phyloP scores from a whole-genome alignment of 2,329 filamentous ascomycete species.

The Keithomyces neogunnii region DNA sequence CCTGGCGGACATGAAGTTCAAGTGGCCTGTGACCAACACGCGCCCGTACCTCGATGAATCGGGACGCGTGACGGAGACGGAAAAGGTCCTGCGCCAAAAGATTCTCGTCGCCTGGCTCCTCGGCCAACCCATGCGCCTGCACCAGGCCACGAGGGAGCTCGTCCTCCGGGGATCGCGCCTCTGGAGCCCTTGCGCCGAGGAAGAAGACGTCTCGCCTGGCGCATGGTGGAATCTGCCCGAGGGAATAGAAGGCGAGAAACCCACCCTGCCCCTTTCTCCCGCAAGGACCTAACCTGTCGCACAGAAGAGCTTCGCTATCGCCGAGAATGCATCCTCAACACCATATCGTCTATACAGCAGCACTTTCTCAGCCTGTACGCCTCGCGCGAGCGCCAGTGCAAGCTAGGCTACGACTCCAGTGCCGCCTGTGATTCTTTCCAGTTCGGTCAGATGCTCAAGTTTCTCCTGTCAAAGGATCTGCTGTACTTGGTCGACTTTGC shows the following conservation, averaged over 20 bases:
- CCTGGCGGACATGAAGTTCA: slow-evolving; percentile 41
- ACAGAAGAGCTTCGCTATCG: slow-evolving; percentile 58
- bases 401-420: slow-evolving; percentile 65
- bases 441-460: slow-evolving; percentile 68
- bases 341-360: slow-evolving; percentile 58
- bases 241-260: slow-evolving; percentile 51
- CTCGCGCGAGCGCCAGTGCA: slow-evolving; percentile 59
- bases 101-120: slow-evolving; percentile 58
- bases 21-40: slow-evolving; percentile 41
- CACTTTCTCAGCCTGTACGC: slow-evolving; percentile 62
- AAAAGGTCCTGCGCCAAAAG: slow-evolving; percentile 62
- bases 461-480: slow-evolving; percentile 54
- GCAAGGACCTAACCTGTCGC: neutral
- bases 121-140: slow-evolving; percentile 52
- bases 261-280: neutral
- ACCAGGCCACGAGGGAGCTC: slow-evolving; percentile 54
- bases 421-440: slow-evolving; percentile 69
- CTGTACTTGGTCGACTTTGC: slow-evolving; percentile 51
- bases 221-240: slow-evolving; percentile 68
- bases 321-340: slow-evolving; percentile 57
- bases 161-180: slow-evolving; percentile 56
- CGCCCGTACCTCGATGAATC: slow-evolving; percentile 27
- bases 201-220: slow-evolving; percentile 22
- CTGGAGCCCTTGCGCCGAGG: slow-evolving; percentile 38
- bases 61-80: slow-evolving; percentile 35